These are phyloP conservation scores for Rhizopogon vesiculosus DNA, from an alignment of 768 basidiomycete genomes.

Conservation along the genomic window DNA sequence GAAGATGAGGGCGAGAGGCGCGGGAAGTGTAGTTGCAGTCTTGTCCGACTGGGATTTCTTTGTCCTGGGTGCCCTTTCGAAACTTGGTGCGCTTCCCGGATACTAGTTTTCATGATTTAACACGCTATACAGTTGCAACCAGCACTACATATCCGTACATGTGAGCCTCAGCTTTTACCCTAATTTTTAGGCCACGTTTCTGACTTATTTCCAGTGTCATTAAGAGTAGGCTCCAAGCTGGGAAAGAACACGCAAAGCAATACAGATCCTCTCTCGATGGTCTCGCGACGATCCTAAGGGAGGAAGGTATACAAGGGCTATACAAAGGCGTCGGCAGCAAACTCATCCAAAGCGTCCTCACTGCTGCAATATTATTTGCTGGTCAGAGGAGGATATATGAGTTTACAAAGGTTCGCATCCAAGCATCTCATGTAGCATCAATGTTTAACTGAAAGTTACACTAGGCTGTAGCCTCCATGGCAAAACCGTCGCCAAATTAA, in stretches of 20 bases:
- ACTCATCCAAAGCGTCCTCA: slow-evolving; percentile 86
- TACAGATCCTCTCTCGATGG: slow-evolving; percentile 79
- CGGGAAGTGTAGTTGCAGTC: slow-evolving; percentile 37
- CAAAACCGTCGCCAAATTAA: neutral
- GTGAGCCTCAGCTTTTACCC: slow-evolving; percentile 31
- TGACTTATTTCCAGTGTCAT: slow-evolving; percentile 43
- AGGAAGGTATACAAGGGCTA: slow-evolving; percentile 79
- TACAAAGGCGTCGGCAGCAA: slow-evolving; percentile 89
- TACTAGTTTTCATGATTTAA: neutral
- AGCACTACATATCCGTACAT: slow-evolving; percentile 70
- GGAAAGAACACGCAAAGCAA: slow-evolving; percentile 57
- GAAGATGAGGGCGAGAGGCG: slow-evolving; percentile 44
- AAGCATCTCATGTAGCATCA: neutral
- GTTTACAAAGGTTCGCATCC: slow-evolving; percentile 43
- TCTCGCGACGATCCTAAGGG: slow-evolving; percentile 67
- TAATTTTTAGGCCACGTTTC: neutral
- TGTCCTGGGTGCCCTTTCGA: slow-evolving; percentile 89
- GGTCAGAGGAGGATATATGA: slow-evolving; percentile 82
- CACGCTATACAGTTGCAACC: slow-evolving; percentile 37
- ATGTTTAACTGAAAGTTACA: neutral
- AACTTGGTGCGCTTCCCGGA: slow-evolving; percentile 53
- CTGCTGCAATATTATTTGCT: slow-evolving; percentile 90
- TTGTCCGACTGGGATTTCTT: slow-evolving; percentile 90
- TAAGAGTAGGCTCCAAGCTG: slow-evolving; percentile 77
- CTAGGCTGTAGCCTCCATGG: neutral